Conservation (phyloP, 176 grass and related monocot genomes). For the Leersia perrieri region DNA sequence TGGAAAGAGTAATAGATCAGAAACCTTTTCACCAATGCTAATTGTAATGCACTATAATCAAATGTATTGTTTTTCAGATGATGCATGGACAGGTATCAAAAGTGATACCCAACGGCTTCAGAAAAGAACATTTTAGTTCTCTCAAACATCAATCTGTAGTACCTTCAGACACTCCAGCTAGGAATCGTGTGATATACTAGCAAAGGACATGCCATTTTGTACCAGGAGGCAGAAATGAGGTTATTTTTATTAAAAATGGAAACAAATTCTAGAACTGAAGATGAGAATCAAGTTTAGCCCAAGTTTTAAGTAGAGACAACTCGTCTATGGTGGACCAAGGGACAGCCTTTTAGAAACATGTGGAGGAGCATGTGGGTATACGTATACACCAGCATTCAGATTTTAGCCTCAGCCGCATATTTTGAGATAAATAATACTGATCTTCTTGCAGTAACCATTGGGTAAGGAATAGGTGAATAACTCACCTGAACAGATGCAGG, state of each 20-base stretch:
- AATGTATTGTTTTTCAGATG: not conserved
- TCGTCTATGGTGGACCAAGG: not conserved
- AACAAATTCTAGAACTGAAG: not conserved
- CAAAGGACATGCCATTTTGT: not conserved
- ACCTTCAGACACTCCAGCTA: not conserved
- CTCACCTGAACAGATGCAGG: not conserved
- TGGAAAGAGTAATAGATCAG: not conserved
- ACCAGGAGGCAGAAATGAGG: not conserved
- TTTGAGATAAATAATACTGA: not conserved
- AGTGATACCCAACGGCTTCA: not conserved
- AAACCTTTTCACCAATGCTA: not conserved
- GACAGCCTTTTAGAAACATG: not conserved
- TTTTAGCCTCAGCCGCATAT: not conserved
- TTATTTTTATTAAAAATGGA: not conserved
- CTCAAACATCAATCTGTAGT: not conserved
- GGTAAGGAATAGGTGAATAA: not conserved
- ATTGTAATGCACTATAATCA: not conserved
- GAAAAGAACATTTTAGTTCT: not conserved
- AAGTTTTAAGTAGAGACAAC: not conserved
- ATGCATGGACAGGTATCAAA: not conserved
- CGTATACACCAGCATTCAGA: not conserved
- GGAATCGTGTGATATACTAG: not conserved
- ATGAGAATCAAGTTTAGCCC: not conserved
- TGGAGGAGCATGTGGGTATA: not conserved
- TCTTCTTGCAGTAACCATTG: not conserved